These are phyloP conservation scores for Rhynchosporium graminicola DNA, from an alignment of 2,329 filamentous ascomycete species.

Conservation along the genomic window DNA sequence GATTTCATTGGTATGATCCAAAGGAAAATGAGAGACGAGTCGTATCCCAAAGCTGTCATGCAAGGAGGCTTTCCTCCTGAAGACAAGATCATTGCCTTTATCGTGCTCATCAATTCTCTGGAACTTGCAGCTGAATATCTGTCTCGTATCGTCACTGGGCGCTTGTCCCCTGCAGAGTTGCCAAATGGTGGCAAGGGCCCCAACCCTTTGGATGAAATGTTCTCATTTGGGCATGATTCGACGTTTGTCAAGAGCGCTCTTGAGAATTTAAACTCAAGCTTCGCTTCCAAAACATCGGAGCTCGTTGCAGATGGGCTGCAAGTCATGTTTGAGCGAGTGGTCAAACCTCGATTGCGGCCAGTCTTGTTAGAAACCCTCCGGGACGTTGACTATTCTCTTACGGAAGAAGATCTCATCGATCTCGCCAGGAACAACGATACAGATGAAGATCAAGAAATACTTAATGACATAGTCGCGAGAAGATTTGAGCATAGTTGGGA, in stretches of 20 bases:
- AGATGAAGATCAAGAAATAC: slow-evolving; percentile 49
- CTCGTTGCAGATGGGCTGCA: slow-evolving; percentile 81
- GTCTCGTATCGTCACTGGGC: slow-evolving; percentile 75
- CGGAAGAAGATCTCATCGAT: slow-evolving; percentile 61
- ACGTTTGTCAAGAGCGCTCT: slow-evolving; percentile 68
- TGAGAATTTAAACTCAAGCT: slow-evolving; percentile 67
- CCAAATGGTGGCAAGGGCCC: slow-evolving; percentile 41
- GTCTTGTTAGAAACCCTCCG: slow-evolving; percentile 88
- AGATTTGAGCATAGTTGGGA: slow-evolving; percentile 88
- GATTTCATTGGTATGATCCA: slow-evolving; percentile 98
- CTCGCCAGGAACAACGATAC: slow-evolving; percentile 52
- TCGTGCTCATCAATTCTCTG: slow-evolving; percentile 93
- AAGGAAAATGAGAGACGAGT: slow-evolving; percentile 95
- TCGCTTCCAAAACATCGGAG: slow-evolving; percentile 76
- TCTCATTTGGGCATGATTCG: slow-evolving; percentile 79
- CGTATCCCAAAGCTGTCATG: slow-evolving; percentile 78
- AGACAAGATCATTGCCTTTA: slow-evolving; percentile 82
- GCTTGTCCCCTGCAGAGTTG: slow-evolving; percentile 52
- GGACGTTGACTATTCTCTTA: slow-evolving; percentile 81
- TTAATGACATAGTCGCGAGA: slow-evolving; percentile 69
- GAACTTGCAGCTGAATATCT: slow-evolving; percentile 92
- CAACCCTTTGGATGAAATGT: slow-evolving; percentile 59
- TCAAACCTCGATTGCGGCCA: slow-evolving; percentile 81
- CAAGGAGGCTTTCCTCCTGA: slow-evolving; percentile 85
- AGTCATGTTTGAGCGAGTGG: slow-evolving; percentile 83